Evolutionary conservation across 331 rosid species (phyloP), one percentile per base, ranked within the genome.

Genomic region (Pyrus hybrid): DNA sequence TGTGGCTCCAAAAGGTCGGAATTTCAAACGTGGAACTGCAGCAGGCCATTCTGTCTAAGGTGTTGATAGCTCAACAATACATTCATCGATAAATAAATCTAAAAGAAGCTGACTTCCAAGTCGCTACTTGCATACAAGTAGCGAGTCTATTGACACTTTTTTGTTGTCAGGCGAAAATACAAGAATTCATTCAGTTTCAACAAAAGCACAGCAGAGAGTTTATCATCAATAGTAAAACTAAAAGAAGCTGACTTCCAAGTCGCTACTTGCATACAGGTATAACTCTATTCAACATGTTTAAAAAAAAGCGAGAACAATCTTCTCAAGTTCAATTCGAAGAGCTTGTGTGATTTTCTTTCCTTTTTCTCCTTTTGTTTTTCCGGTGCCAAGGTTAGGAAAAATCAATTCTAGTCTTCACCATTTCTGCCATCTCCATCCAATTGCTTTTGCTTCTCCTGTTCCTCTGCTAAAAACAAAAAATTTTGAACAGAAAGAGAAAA

Each of bases 371-470:
- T 51, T 17, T 17, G 57, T 51, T 51, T 51, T 51, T 17, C 57
- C 3, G 57, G 9, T 17, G 57, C 57, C 21, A 51, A 7, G 57
- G 21, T 51, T 2, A 17, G 57, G 57, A 51, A 51, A 51, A 51
- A 3, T n/a, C 53, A 21, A 63, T 30, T 12, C 82, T 89, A 85
- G 65, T 83, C 88, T 47, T 45, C 64, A 69, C 78, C 90, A 74
- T 80, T 85, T 68, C 83, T 63, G n/a, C 74, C 91, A 23, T 93
- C 89, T 84, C 90, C 95, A 56, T 87, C 81, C 72, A 87, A 51
- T 80, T 86, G 86, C 67, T 86, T 88, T 68, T 91, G 86, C 80
- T 86, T 91, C 83, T 88, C 96, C 83, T 90, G 96, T 85, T 91
- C 95, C 92, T 81, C 97, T 91, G 87, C 76, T 20, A 5, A 68